Percentiles rank a stretch among this genome's conserved stretches.
These are phyloP conservation scores for Galium porrigens DNA, from an alignment of 305 asterid species.

Conservation along the genomic window DNA sequence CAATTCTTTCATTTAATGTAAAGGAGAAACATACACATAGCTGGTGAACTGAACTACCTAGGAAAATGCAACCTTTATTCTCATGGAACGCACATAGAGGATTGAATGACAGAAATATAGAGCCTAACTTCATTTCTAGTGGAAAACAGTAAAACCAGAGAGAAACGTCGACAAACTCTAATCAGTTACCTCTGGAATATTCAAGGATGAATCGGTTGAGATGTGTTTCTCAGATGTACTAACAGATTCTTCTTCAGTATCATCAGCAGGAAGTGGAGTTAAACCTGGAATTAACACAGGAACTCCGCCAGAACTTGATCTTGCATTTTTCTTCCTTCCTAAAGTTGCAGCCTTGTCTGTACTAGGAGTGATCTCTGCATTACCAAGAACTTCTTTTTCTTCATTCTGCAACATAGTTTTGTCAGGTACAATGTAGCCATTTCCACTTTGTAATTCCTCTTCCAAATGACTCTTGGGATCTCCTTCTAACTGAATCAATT, in stretches of 20 bases:
- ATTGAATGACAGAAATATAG: background rate
- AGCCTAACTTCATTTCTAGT: slow-evolving; percentile 8
- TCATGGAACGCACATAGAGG: slow-evolving; percentile 5
- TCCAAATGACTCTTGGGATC: slow-evolving; percentile 6
- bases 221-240: slow-evolving; percentile 12
- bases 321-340: slow-evolving; percentile 9
- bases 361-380: slow-evolving; percentile 4
- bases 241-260: slow-evolving; percentile 18
- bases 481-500: slow-evolving; percentile 11
- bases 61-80: slow-evolving; percentile 4
- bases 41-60: background rate
- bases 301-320: slow-evolving; percentile 17
- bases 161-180: slow-evolving; percentile 9
- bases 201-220: slow-evolving; percentile 6
- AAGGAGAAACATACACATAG: background rate
- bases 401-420: slow-evolving; percentile 15
- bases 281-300: slow-evolving; percentile 54
- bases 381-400: slow-evolving; percentile 13
- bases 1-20: slow-evolving; percentile 4
- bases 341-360: slow-evolving; percentile 9
- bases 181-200: slow-evolving; percentile 42
- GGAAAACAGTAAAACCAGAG: slow-evolving; percentile 8
- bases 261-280: slow-evolving; percentile 20
- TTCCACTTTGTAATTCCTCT: slow-evolving; percentile 1
- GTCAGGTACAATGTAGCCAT: slow-evolving; percentile 18